Conservation (phyloP, 2,329 filamentous ascomycete species). For the Monilinia aucupariae region DNA sequence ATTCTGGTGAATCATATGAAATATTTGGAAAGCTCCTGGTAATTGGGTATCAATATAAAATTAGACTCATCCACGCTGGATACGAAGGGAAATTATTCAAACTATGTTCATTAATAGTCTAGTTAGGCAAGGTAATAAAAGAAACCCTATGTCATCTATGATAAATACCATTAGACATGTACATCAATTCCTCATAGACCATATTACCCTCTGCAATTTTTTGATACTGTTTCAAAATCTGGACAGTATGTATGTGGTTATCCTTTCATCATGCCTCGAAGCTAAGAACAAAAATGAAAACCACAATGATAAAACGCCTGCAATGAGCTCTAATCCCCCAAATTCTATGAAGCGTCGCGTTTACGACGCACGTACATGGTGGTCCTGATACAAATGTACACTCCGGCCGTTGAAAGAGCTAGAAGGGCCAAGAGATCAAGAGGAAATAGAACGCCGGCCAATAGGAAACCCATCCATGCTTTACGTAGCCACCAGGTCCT, state of each 20-base stretch:
- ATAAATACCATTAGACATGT: slow-evolving; percentile 10
- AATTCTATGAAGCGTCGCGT: slow-evolving; percentile 29
- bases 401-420: slow-evolving; percentile 24
- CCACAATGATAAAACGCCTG: slow-evolving; percentile 19
- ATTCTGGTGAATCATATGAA: neutral
- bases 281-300: slow-evolving; percentile 6
- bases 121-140: neutral
- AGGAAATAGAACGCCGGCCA: slow-evolving; percentile 32
- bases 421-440: slow-evolving; percentile 31
- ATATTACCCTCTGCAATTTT: neutral
- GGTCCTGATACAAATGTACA: slow-evolving; percentile 30
- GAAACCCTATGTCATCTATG: slow-evolving; percentile 2
- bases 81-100: neutral
- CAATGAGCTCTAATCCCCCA: slow-evolving; percentile 30
- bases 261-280: slow-evolving; percentile 16
- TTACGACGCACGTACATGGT: slow-evolving; percentile 25
- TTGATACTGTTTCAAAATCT: slow-evolving; percentile 9
- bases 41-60: neutral
- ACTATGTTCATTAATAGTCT: slow-evolving; percentile 14
- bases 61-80: neutral
- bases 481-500: slow-evolving; percentile 27
- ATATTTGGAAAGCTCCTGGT: neutral
- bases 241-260: slow-evolving; percentile 13
- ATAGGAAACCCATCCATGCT: slow-evolving; percentile 31
- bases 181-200: slow-evolving; percentile 8